These are phyloP conservation scores for Pugionium cornutum DNA, from an alignment of 345 rosid genomes.

Conservation along the genomic window DNA sequence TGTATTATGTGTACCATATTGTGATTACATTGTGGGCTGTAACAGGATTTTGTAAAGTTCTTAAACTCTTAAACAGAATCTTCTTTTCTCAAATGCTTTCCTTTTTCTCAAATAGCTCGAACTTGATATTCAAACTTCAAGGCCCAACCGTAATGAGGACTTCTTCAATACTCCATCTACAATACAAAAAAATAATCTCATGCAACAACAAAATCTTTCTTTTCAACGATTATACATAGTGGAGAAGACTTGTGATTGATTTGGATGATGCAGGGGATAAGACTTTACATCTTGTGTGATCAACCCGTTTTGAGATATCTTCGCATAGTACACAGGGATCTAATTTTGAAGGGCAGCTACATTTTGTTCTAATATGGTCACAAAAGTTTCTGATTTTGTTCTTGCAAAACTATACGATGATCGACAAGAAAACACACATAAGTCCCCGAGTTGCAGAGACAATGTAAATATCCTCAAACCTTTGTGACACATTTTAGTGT, in stretches of 20 bases:
- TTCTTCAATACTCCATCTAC: too few relatives aligned
- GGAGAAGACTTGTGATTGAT: neutral
- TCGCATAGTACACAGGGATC: slow-evolving; percentile 58
- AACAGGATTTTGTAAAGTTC: too few relatives aligned
- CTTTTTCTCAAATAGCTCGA: too few relatives aligned
- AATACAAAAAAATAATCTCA: too few relatives aligned
- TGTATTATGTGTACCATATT: slow-evolving; percentile 12
- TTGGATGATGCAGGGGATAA: slow-evolving; percentile 42
- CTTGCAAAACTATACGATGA: slow-evolving; percentile 44
- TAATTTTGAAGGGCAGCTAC: slow-evolving; percentile 55
- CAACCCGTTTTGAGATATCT: slow-evolving; percentile 55
- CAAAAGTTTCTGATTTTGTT: slow-evolving; percentile 51
- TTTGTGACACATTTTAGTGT: slow-evolving; percentile 37
- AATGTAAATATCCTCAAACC: slow-evolving; percentile 33
- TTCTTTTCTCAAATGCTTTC: too few relatives aligned
- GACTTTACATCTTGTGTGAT: slow-evolving; percentile 49
- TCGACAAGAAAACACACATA: slow-evolving; percentile 47
- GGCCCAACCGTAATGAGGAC: too few relatives aligned
- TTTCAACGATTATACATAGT: too few relatives aligned
- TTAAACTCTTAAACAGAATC: too few relatives aligned
- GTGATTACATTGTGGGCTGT: neutral
- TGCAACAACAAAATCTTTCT: too few relatives aligned
- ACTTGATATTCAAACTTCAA: too few relatives aligned
- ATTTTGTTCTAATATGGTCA: slow-evolving; percentile 48
- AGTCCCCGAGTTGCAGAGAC: too few relatives aligned